Percentiles rank a stretch among this genome's conserved stretches.
These are phyloP conservation scores for Mycena venus DNA, from an alignment of 768 basidiomycete species.

Conservation along the genomic window DNA sequence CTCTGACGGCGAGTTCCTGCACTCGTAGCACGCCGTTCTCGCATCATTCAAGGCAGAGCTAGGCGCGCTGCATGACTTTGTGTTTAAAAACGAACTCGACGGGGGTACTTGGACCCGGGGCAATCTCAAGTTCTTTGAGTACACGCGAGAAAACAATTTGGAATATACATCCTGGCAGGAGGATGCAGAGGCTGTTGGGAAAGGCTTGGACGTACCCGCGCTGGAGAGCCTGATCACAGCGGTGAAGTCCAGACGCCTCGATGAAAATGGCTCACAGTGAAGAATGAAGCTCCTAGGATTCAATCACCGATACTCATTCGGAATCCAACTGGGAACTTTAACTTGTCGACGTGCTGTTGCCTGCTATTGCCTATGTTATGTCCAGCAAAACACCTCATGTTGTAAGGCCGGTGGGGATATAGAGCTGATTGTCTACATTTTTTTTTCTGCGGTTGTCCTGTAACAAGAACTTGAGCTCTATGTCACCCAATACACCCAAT, in stretches of 20 bases:
- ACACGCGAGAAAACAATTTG: background rate
- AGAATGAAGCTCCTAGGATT: too few species aligned
- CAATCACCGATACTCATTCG: too few species aligned
- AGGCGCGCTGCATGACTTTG: background rate
- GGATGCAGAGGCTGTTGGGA: background rate
- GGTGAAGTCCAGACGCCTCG: background rate
- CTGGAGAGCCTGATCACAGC: constrained; percentile 46
- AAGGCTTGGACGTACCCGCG: background rate
- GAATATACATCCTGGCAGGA: background rate
- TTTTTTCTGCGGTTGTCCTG: too few species aligned
- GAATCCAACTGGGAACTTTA: too few species aligned
- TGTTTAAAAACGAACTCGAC: background rate
- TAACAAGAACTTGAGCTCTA: too few species aligned
- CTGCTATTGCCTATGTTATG: too few species aligned
- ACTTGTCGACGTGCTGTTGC: too few species aligned
- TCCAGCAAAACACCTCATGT: too few species aligned
- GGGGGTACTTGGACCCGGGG: background rate
- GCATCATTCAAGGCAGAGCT: constrained; percentile 2
- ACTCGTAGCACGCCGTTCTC: constrained; percentile 15
- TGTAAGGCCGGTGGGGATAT: too few species aligned
- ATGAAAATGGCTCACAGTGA: too few species aligned
- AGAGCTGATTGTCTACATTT: too few species aligned
- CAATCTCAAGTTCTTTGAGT: background rate
- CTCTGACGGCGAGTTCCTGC: background rate
- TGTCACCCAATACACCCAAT: too few species aligned